Percentiles rank a stretch among this genome's conserved stretches.
Conservation (phyloP, 164 flowering plant genomes). For the Euptelea pleiosperma region DNA sequence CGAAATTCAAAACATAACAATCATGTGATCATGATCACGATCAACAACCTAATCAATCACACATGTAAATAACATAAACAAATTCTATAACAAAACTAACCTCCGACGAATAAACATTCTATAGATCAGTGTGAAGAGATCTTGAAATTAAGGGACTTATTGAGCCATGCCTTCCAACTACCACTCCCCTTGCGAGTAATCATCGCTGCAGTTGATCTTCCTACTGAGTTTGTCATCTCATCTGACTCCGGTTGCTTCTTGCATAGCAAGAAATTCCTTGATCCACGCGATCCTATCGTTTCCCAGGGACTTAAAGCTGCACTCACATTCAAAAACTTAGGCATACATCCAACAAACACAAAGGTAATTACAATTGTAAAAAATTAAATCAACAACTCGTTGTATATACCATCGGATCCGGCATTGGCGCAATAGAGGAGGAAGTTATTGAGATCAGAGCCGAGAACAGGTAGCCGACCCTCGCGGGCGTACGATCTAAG, state of each 20-base stretch:
- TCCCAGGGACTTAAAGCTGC: constrained; percentile 59
- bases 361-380: neutral
- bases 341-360: neutral
- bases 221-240: neutral
- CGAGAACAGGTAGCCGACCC: constrained; percentile 63
- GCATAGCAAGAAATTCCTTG: constrained; percentile 54
- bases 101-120: too few relatives aligned
- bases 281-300: constrained; percentile 46
- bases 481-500: constrained; percentile 56
- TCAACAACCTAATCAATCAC: too few relatives aligned
- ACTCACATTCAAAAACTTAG: too few relatives aligned
- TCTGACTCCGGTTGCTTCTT: constrained; percentile 29
- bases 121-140: constrained; percentile 13
- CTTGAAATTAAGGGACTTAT: constrained; percentile 35
- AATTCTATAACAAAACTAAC: neutral
- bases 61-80: too few relatives aligned
- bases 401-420: constrained; percentile 33
- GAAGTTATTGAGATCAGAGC: constrained; percentile 44
- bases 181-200: constrained; percentile 23
- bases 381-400: neutral
- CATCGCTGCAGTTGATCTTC: constrained; percentile 9
- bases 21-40: too few relatives aligned
- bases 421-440: constrained; percentile 42
- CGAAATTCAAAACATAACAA: too few relatives aligned
- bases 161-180: constrained; percentile 49